Conservation (phyloP, 73 alveolate genomes). For the Paramecium sonneborni region DNA sequence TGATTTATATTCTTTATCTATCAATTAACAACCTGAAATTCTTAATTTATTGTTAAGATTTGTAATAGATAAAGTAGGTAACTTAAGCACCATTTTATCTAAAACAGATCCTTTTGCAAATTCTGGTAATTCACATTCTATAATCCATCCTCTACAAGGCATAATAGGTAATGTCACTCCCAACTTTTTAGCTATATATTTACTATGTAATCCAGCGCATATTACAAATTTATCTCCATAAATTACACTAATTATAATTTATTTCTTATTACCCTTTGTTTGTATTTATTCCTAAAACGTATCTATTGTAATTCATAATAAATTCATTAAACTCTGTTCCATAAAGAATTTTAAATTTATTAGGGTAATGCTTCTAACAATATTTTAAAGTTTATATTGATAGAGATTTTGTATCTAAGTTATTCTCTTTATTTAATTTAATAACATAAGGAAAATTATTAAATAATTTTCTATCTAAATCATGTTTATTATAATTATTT, state of each 20-base stretch:
- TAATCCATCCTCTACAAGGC: constrained; percentile 23
- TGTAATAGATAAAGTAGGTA: background rate
- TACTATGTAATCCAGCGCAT: background rate
- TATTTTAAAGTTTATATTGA: background rate
- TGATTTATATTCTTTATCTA: constrained; percentile 8
- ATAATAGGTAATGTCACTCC: background rate
- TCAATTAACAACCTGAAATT: background rate
- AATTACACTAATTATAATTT: background rate
- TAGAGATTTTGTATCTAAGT: background rate
- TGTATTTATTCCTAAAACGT: background rate
- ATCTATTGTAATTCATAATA: background rate
- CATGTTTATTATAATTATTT: background rate
- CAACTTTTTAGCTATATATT: background rate
- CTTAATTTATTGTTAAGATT: background rate
- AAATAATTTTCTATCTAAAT: background rate
- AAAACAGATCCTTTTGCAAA: background rate
- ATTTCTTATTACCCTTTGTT: background rate
- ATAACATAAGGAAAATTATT: background rate
- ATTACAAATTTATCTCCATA: background rate
- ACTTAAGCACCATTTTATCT: background rate
- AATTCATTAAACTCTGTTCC: background rate
- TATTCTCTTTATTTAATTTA: background rate
- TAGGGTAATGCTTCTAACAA: background rate
- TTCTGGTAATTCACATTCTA: constrained; percentile 10
- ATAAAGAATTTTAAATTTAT: background rate